These are phyloP conservation scores for Sambucus nigra DNA, from an alignment of 129 eudicot species.

Conservation along the genomic window DNA sequence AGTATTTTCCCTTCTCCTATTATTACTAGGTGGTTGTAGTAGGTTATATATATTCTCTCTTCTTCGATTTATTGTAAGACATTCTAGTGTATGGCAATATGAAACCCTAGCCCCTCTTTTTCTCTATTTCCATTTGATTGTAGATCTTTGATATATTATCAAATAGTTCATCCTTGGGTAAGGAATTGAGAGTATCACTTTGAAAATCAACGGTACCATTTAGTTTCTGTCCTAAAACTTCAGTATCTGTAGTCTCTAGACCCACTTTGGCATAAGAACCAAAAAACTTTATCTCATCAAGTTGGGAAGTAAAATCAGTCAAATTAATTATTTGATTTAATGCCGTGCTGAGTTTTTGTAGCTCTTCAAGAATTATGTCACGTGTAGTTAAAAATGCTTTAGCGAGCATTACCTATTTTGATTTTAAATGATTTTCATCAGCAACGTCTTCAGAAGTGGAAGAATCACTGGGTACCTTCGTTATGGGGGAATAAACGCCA, in stretches of 20 bases:
- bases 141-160: too few species aligned
- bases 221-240: slow-evolving; percentile 42
- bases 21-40: too few species aligned
- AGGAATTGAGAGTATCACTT: slow-evolving; percentile 33
- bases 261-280: slow-evolving; percentile 18
- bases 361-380: slow-evolving; percentile 64
- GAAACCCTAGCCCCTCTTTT: too few species aligned
- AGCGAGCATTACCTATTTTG: slow-evolving; percentile 67
- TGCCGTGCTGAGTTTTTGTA: slow-evolving; percentile 61
- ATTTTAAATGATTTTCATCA: slow-evolving; percentile 29
- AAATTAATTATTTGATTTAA: slow-evolving; percentile 50
- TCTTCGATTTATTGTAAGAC: too few species aligned
- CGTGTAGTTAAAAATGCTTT: slow-evolving; percentile 67
- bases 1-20: too few species aligned
- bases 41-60: too few species aligned
- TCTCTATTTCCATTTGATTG: too few species aligned
- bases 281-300: slow-evolving; percentile 28
- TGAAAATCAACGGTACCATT: slow-evolving; percentile 34
- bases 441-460: slow-evolving; percentile 26
- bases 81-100: too few species aligned
- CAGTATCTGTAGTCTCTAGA: slow-evolving; percentile 21
- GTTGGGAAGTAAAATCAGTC: slow-evolving; percentile 44
- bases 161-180: slow-evolving; percentile 50
- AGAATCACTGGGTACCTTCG: slow-evolving; percentile 53
- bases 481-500: slow-evolving; percentile 35